Evolutionary conservation across 2,329 filamentous ascomycete genomes (phyloP), one percentile per base, ranked within the genome.

Genomic region (Hymenoscyphus infarciens): DNA sequence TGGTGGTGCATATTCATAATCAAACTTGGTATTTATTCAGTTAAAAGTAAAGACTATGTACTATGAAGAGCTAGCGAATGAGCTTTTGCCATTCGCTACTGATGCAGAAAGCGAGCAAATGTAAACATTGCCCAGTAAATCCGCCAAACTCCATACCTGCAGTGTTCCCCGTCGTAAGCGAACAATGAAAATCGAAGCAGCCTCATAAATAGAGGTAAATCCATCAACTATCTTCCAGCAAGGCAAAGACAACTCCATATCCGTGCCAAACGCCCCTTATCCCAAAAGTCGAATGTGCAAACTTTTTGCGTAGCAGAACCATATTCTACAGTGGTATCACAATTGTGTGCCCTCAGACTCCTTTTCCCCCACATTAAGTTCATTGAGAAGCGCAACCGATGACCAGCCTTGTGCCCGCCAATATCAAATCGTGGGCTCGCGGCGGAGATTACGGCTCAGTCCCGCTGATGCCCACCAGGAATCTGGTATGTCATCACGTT

Each of bases 391-490:
- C 7, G 22, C 25, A 33, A 22, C 31, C 45, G n/a, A 27, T 25
- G 5, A 29, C 22, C 55, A 58, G 53, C 16, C 29, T 33, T 55
- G 53, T 27, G 25, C 25, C 16, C 5, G 15, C 3, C 13, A 15
- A 25, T 25, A n/a, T 69, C 63, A 69, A 60, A 38, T 63, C 27
- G 63, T 53, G 27, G 75, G 75, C 60, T 79, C 78, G 39, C 75
- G 77, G 19, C 77, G 75, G 61, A 85, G 75, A 15, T 81, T 87
- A 66, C 87, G 83, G 70, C 81, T 87, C 66, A 91, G 80, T 52
- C 88, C 88, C 63, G 82, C 87, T 70, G 85, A 83, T 63, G 85
- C 84, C 91, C 91, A 96, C 86, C 89, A 93, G 67, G 91, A 87
- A 65, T 95, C 90, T 0, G 90, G 89, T 60, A 95, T 88, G 69